Percentiles rank a stretch among this genome's conserved stretches.
phyloP scores from a whole-genome alignment of 805 yeast species.

The Kodamaea restingae region DNA sequence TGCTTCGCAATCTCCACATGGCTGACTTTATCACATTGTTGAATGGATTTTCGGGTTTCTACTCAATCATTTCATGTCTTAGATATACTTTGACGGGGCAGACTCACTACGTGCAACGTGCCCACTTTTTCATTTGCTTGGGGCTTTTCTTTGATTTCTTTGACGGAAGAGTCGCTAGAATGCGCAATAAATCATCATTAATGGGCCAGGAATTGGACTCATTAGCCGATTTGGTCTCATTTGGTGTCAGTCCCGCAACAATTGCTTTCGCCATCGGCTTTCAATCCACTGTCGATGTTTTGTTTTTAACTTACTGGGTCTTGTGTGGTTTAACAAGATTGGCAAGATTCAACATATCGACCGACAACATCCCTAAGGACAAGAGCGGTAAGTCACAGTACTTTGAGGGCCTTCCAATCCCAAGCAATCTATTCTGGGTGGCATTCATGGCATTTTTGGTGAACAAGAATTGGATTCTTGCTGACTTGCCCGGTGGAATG shows the following conservation, averaged over 20 bases:
- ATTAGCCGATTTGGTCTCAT: slow-evolving; percentile 88
- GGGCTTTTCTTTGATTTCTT: slow-evolving; percentile 95
- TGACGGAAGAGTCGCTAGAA: slow-evolving; percentile 95
- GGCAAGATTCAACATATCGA: slow-evolving; percentile 94
- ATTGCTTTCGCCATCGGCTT: slow-evolving; percentile 90
- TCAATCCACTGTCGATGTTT: slow-evolving; percentile 75
- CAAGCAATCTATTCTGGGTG: slow-evolving; percentile 77
- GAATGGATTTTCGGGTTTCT: slow-evolving; percentile 92
- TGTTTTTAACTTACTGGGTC: slow-evolving; percentile 76
- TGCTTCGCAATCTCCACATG: slow-evolving; percentile 83
- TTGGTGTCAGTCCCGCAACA: slow-evolving; percentile 93
- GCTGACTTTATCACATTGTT: slow-evolving; percentile 94
- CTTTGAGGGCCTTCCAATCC: slow-evolving; percentile 96
- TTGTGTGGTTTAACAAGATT: slow-evolving; percentile 90
- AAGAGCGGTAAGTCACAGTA: slow-evolving; percentile 78
- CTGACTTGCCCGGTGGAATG: slow-evolving; percentile 63
- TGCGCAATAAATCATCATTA: slow-evolving; percentile 84
- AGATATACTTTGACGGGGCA: slow-evolving; percentile 71
- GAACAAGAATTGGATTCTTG: slow-evolving; percentile 44
- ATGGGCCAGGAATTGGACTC: slow-evolving; percentile 98
- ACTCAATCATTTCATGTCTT: slow-evolving; percentile 80
- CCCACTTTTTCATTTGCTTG: slow-evolving; percentile 82
- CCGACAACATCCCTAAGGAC: slow-evolving; percentile 89
- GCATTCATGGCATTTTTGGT: slow-evolving; percentile 67
- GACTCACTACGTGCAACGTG: slow-evolving; percentile 73